A percentile compares a stretch with the other conserved stretches of the same genome.
Evolutionary conservation across 352 stramenopile genomes (phyloP).

Genomic region (Pythium folliculosum): DNA sequence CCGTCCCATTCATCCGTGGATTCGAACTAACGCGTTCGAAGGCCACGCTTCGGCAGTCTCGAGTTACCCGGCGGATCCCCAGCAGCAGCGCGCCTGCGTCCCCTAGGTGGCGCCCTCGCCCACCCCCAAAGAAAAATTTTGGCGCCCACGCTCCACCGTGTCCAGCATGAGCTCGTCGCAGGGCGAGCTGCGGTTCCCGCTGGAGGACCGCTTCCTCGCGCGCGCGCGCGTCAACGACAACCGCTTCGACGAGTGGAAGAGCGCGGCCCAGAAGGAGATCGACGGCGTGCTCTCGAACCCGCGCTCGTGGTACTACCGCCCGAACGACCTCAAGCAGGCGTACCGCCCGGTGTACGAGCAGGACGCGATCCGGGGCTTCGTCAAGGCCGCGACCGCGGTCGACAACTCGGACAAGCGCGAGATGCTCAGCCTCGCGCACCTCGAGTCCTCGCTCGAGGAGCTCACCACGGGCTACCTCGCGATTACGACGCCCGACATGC

Average conservation of each 20-base stretch:
- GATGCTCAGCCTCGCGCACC: slow-evolving; percentile 27
- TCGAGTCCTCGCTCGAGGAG: slow-evolving; percentile 33
- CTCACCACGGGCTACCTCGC: slow-evolving; percentile 29
- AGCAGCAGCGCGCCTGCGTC: neutral
- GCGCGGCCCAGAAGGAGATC: slow-evolving; percentile 25
- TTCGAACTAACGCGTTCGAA: neutral
- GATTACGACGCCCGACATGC: slow-evolving; percentile 30
- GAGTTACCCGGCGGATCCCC: neutral
- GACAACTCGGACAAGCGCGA: slow-evolving; percentile 23
- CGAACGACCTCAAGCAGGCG: slow-evolving; percentile 29
- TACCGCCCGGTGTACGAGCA: slow-evolving; percentile 32
- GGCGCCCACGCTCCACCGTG: slow-evolving; percentile 20
- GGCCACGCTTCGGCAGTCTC: neutral
- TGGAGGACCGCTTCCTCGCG: slow-evolving; percentile 29
- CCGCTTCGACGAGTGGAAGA: slow-evolving; percentile 32
- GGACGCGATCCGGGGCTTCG: slow-evolving; percentile 31
- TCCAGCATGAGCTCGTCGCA: slow-evolving; percentile 30
- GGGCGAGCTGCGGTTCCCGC: slow-evolving; percentile 25
- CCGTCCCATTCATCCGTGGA: neutral
- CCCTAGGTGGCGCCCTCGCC: too few relatives aligned
- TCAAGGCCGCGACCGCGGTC: neutral
- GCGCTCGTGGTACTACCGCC: slow-evolving; percentile 34
- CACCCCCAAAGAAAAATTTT: slow-evolving; percentile 22
- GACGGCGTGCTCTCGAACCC: slow-evolving; percentile 26
- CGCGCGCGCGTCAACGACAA: slow-evolving; percentile 28